Percentiles rank a stretch among this genome's conserved stretches.
Evolutionary conservation across 2,329 filamentous ascomycete species (phyloP).

Genomic region (Colletotrichum tropicale): DNA sequence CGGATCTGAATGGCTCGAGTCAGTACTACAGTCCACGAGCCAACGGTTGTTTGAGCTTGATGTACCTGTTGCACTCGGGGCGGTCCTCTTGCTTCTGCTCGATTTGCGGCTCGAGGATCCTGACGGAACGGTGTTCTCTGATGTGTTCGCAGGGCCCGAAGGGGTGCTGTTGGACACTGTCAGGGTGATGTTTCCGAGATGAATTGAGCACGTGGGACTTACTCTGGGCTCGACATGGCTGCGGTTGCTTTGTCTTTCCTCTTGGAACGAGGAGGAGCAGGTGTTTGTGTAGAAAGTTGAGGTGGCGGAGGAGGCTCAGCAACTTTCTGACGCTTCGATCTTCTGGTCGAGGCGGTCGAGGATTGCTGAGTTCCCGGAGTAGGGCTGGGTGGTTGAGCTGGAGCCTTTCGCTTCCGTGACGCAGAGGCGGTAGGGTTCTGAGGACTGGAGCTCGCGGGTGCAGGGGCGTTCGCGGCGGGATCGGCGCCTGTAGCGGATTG

Average conservation of each 20-base stretch:
- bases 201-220: conserved; percentile 32
- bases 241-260: conserved; percentile 65
- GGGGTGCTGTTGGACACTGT: conserved; percentile 49
- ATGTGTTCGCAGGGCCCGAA: conserved; percentile 67
- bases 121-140: conserved; percentile 58
- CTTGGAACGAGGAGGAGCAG: conserved; percentile 46
- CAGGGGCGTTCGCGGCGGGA: conserved; percentile 44
- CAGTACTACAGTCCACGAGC: background rate
- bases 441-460: conserved; percentile 40
- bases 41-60: background rate
- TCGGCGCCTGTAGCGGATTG: conserved; percentile 42
- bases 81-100: conserved; percentile 70
- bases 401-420: conserved; percentile 78
- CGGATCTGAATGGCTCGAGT: conserved; percentile 32
- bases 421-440: conserved; percentile 50
- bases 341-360: conserved; percentile 51
- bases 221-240: conserved; percentile 79
- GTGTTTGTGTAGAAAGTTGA: conserved; percentile 24
- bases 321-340: conserved; percentile 75
- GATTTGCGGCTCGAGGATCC: conserved; percentile 75
- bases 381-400: conserved; percentile 56
- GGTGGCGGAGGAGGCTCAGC: conserved; percentile 47
- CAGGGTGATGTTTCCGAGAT: background rate
- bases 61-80: conserved; percentile 48
- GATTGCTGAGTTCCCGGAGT: conserved; percentile 23